Evolutionary conservation across 2,329 filamentous ascomycete species (phyloP).

Genomic region (Alternaria gaisen): DNA sequence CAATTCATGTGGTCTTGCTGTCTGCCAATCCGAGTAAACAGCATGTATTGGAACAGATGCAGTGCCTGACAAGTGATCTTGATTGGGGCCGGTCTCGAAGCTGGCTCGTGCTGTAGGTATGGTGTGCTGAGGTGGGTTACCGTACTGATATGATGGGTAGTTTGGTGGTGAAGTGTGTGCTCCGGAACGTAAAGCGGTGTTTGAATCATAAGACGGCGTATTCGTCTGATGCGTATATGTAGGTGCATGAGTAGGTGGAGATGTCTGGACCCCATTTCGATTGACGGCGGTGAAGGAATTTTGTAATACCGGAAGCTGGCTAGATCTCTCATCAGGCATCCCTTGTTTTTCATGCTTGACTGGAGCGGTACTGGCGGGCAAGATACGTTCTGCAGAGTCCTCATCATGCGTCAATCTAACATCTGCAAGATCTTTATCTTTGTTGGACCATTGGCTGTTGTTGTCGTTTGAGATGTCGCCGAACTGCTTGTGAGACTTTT

Average conservation of each 20-base stretch:
- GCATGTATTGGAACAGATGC: not conserved
- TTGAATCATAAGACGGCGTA: not conserved
- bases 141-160: not conserved
- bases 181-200: not conserved
- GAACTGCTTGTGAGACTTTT: constrained; percentile 32
- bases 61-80: not conserved
- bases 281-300: constrained; percentile 25
- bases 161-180: not conserved
- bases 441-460: constrained; percentile 14
- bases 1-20: not conserved
- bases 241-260: not conserved
- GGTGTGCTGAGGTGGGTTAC: not conserved
- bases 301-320: not conserved
- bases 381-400: constrained; percentile 19
- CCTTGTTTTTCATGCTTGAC: constrained; percentile 18
- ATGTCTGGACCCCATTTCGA: not conserved
- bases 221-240: not conserved
- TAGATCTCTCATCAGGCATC: not conserved
- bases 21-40: not conserved
- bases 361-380: not conserved
- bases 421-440: constrained; percentile 21
- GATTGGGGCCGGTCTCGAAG: not conserved
- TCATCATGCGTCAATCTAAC: constrained; percentile 26
- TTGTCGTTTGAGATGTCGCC: constrained; percentile 22
- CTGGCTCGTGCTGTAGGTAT: not conserved